These are phyloP conservation scores for Mortierella sp. DNA, from an alignment of 371 early-diverging fungal species.

Conservation along the genomic window DNA sequence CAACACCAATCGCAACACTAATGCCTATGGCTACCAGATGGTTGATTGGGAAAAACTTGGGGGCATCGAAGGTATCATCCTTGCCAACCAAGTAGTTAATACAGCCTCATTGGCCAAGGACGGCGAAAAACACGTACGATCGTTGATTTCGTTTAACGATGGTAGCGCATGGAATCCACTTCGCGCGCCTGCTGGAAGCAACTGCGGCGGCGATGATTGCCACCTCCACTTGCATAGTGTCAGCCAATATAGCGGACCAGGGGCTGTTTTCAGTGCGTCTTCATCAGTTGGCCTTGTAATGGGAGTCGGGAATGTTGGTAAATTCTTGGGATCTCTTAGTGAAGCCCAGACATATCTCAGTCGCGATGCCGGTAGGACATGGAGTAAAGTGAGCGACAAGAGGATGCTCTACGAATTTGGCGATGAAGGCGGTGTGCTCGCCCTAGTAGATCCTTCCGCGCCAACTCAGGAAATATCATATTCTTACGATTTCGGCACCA, in stretches of 20 bases:
- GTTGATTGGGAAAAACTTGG: conserved; percentile 94
- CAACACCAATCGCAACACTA: conserved; percentile 81
- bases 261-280: conserved; percentile 76
- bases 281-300: conserved; percentile 90
- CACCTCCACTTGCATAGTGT: conserved; percentile 82
- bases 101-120: conserved; percentile 71
- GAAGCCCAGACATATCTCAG: conserved; percentile 83
- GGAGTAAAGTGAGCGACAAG: conserved; percentile 72
- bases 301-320: conserved; percentile 92
- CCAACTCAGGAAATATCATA: conserved; percentile 78
- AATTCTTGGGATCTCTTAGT: conserved; percentile 67
- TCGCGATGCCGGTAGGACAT: conserved; percentile 85
- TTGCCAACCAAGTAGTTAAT: conserved; percentile 91
- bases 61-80: conserved; percentile 86
- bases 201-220: conserved; percentile 67
- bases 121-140: conserved; percentile 73
- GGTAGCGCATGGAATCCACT: conserved; percentile 83
- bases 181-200: conserved; percentile 70
- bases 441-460: conserved; percentile 74
- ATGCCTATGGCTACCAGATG: conserved; percentile 56
- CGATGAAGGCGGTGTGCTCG: conserved; percentile 83
- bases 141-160: conserved; percentile 89
- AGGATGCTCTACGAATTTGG: conserved; percentile 83
- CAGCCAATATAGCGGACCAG: conserved; percentile 73
- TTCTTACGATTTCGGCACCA: conserved; percentile 61